These are phyloP conservation scores for Boletales sp. DNA, from an alignment of 768 basidiomycete species.

Conservation along the genomic window DNA sequence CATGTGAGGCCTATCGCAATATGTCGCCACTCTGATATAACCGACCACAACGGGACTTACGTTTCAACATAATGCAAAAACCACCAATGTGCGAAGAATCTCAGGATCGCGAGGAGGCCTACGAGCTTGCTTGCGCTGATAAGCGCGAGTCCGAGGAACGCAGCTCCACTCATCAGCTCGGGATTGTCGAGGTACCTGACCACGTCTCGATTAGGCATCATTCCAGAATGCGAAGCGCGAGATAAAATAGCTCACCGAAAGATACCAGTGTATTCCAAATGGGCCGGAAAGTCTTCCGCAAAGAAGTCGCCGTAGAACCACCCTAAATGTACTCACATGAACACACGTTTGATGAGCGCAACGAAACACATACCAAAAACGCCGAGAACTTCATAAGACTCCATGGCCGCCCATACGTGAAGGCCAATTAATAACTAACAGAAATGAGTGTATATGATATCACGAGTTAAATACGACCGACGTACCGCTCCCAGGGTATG, in stretches of 20 bases:
- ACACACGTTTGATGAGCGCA: neutral
- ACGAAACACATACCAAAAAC: constrained; percentile 64
- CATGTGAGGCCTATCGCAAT: constrained; percentile 86
- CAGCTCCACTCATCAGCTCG: constrained; percentile 92
- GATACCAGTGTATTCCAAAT: constrained; percentile 94
- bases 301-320: constrained; percentile 99
- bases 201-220: neutral
- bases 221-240: neutral
- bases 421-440: constrained; percentile 74
- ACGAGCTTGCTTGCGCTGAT: constrained; percentile 95
- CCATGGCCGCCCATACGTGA: constrained; percentile 88
- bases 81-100: constrained; percentile 92
- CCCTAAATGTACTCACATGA: constrained; percentile 41
- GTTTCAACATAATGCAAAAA: constrained; percentile 90
- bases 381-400: constrained; percentile 90
- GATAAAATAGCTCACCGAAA: constrained; percentile 59
- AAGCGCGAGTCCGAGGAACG: constrained; percentile 90
- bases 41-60: constrained; percentile 43
- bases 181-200: constrained; percentile 88
- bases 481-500: constrained; percentile 87
- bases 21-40: neutral
- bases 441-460: constrained; percentile 6
- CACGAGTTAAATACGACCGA: constrained; percentile 6
- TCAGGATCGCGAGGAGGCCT: constrained; percentile 75
- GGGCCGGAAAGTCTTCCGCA: constrained; percentile 87